Evolutionary conservation across 768 basidiomycete species (phyloP).

Genomic region (Hygrocybe punicea): DNA sequence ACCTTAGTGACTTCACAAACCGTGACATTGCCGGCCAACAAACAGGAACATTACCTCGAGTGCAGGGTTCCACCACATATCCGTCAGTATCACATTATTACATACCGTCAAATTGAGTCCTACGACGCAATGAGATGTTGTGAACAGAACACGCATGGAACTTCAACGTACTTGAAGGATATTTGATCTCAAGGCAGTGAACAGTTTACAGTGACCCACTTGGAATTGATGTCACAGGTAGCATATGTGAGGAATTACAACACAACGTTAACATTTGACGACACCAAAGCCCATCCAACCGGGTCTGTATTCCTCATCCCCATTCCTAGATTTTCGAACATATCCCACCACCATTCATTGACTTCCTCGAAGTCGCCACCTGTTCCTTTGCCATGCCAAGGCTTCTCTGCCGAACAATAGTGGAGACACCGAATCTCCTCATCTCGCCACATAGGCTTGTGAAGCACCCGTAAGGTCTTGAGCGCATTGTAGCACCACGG

Average conservation of each 20-base stretch:
- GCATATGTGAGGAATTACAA: too few relatives aligned
- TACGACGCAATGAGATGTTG: constrained; percentile 22
- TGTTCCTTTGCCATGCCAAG: constrained; percentile 60
- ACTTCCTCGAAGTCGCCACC: constrained; percentile 46
- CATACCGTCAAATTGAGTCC: constrained; percentile 90
- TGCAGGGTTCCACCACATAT: constrained; percentile 95
- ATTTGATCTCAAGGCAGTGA: too few relatives aligned
- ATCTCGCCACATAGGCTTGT: constrained; percentile 78
- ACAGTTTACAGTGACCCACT: too few relatives aligned
- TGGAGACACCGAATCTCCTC: constrained; percentile 83
- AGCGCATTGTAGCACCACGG: constrained; percentile 91
- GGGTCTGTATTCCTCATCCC: constrained; percentile 45
- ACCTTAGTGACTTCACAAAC: too few relatives aligned
- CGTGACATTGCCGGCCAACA: too few relatives aligned
- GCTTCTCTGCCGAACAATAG: constrained; percentile 84
- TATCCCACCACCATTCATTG: constrained; percentile 81
- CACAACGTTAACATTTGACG: constrained; percentile 52
- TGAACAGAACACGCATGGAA: too few relatives aligned
- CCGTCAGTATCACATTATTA: constrained; percentile 90
- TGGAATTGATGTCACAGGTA: too few relatives aligned
- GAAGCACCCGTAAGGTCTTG: constrained; percentile 75
- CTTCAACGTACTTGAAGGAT: too few relatives aligned
- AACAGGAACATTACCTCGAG: constrained; percentile 58
- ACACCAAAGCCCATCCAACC: constrained; percentile 50
- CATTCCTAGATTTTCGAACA: constrained; percentile 46